phyloP scores from a whole-genome alignment of 345 rosid genomes.

The Citrus glauca region DNA sequence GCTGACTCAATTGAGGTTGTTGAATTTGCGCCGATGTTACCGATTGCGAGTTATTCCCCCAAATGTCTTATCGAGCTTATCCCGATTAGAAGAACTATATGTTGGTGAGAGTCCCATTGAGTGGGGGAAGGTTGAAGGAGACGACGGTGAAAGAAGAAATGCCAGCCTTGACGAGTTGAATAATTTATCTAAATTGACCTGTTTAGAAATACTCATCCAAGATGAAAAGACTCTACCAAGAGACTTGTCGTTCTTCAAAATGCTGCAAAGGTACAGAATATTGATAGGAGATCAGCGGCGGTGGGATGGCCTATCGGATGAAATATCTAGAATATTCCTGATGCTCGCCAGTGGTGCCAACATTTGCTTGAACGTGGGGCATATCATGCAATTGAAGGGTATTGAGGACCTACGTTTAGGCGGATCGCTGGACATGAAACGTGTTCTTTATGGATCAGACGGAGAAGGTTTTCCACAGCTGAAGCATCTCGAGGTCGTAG shows the following conservation, averaged over 20 bases:
- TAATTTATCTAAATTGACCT: no score
- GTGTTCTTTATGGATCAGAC: neutral
- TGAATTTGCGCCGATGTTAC: neutral
- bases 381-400: neutral
- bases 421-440: neutral
- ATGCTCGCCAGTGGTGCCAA: no score
- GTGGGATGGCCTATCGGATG: accelerated
- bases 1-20: conserved; percentile 3
- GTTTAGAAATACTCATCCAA: no score
- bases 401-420: conserved; percentile 8
- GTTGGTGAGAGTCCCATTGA: neutral
- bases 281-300: accelerated
- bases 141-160: neutral
- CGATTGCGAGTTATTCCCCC: neutral
- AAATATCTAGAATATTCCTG: accelerated
- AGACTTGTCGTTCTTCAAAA: no score
- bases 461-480: neutral
- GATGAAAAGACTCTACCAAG: no score
- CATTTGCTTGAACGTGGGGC: neutral
- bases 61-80: conserved; percentile 5
- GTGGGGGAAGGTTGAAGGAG: conserved; percentile 18
- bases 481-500: neutral
- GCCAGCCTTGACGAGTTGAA: no score
- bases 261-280: no score
- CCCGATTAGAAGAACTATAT: conserved; percentile 22